A percentile compares a stretch with the other conserved stretches of the same genome.
Evolutionary conservation across 495 filamentous ascomycete species (phyloP).

Genomic region (Penicillium malachiteum): DNA sequence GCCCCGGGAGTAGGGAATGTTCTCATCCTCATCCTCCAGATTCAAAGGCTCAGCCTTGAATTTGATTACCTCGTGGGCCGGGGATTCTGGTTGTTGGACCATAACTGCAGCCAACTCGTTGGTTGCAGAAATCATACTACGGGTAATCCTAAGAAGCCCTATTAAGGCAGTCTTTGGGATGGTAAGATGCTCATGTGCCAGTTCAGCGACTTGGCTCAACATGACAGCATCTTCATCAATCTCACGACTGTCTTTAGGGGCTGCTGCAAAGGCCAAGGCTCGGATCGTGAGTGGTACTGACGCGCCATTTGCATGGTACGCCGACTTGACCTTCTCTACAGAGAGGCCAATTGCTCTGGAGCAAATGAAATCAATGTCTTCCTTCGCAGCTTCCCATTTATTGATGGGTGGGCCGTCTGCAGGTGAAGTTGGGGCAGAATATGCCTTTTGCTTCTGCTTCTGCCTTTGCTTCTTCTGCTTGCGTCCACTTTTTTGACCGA

Average conservation of each 20-base stretch:
- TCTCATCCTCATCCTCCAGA: conserved; percentile 26
- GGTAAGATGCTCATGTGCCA: conserved; percentile 52
- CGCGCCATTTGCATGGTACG: conserved; percentile 62
- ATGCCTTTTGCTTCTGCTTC: conserved; percentile 15
- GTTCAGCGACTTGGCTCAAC: conserved; percentile 50
- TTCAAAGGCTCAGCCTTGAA: conserved; percentile 36
- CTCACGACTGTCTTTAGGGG: conserved; percentile 27
- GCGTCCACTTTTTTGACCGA: conserved; percentile 43
- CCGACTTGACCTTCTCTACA: conserved; percentile 52
- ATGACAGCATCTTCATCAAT: conserved; percentile 45
- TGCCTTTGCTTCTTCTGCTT: conserved; percentile 34
- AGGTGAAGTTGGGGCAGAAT: conserved; percentile 6
- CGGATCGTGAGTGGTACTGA: conserved; percentile 56
- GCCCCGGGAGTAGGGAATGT: conserved; percentile 7
- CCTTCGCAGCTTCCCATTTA: conserved; percentile 55
- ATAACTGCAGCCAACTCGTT: conserved; percentile 59
- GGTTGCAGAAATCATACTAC: conserved; percentile 54
- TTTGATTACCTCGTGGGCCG: conserved; percentile 40
- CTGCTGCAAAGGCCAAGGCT: conserved; percentile 43
- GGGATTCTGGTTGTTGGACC: conserved; percentile 30
- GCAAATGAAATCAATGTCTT: conserved; percentile 61
- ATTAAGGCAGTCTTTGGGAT: conserved; percentile 43
- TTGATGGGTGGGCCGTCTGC: conserved; percentile 28
- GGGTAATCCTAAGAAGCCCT: conserved; percentile 54
- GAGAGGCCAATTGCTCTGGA: conserved; percentile 44